These are phyloP conservation scores for Beauveria sp. DNA, from an alignment of 2,329 filamentous ascomycete species.

Conservation along the genomic window DNA sequence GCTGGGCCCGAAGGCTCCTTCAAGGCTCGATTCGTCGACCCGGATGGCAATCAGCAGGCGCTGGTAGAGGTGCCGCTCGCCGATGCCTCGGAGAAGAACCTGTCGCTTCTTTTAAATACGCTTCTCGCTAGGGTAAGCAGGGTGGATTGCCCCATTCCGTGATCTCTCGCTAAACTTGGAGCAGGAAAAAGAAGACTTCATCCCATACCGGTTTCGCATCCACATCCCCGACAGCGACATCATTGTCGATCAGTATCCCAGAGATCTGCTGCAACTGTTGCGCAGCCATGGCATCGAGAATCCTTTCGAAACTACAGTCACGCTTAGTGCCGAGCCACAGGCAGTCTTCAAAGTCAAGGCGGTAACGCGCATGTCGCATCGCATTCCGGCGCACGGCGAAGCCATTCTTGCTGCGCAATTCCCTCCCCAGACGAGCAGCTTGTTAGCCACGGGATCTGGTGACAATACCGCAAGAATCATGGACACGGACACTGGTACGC, in stretches of 20 bases:
- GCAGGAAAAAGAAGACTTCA: constrained; percentile 49
- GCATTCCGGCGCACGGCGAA: constrained; percentile 85
- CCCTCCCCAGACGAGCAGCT: constrained; percentile 67
- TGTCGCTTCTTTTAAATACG: constrained; percentile 80
- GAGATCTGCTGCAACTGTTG: constrained; percentile 47
- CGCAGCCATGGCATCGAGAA: constrained; percentile 49
- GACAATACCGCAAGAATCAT: constrained; percentile 88
- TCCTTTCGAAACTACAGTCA: constrained; percentile 47
- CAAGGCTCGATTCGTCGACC: constrained; percentile 81
- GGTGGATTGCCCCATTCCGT: no score
- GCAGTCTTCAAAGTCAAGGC: constrained; percentile 90
- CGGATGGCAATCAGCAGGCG: constrained; percentile 65
- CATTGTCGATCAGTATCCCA: constrained; percentile 48
- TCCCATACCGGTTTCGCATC: constrained; percentile 55
- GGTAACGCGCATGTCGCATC: constrained; percentile 81
- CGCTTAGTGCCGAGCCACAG: constrained; percentile 64
- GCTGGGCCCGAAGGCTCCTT: constrained; percentile 66
- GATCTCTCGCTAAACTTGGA: neutral
- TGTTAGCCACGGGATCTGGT: constrained; percentile 80
- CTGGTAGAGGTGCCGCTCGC: constrained; percentile 68
- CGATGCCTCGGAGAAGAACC: constrained; percentile 80
- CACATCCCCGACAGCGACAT: constrained; percentile 46
- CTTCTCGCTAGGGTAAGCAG: constrained; percentile 61
- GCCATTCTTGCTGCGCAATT: constrained; percentile 83
- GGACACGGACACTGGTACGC: constrained; percentile 91